These are phyloP conservation scores for Aspergillus persii DNA, from an alignment of 2,329 filamentous ascomycete genomes.

Conservation along the genomic window DNA sequence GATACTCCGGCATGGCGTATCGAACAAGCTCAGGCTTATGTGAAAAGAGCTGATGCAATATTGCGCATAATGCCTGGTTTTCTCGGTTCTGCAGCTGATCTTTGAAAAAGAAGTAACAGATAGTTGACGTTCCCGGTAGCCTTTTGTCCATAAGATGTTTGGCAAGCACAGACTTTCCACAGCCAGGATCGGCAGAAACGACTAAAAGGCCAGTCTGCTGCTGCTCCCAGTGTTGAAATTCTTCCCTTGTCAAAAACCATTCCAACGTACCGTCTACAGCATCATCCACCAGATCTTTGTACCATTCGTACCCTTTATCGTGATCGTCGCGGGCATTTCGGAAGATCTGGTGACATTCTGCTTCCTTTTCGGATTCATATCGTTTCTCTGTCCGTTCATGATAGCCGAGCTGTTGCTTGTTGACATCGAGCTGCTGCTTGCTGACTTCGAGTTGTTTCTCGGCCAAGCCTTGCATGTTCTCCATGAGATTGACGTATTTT, in stretches of 20 bases:
- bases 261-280: background rate
- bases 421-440: background rate
- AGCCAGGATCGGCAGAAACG: conserved; percentile 8
- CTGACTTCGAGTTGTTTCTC: background rate
- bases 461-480: background rate
- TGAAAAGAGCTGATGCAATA: conserved; percentile 42
- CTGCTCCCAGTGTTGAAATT: background rate
- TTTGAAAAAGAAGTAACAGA: conserved; percentile 49
- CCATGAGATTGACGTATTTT: background rate
- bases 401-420: background rate
- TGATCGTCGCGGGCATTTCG: background rate
- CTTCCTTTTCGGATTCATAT: background rate
- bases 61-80: conserved; percentile 38
- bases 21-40: conserved; percentile 29
- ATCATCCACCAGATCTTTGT: background rate
- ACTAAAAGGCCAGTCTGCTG: conserved; percentile 1
- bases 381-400: background rate
- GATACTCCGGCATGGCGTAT: conserved; percentile 30
- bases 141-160: conserved; percentile 6
- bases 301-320: background rate
- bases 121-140: conserved; percentile 13
- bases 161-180: conserved; percentile 12
- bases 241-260: background rate
- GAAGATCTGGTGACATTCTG: background rate
- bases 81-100: conserved; percentile 38